Evolutionary conservation across 441 rosid species (phyloP).

Genomic region (Adansonia gregorii): DNA sequence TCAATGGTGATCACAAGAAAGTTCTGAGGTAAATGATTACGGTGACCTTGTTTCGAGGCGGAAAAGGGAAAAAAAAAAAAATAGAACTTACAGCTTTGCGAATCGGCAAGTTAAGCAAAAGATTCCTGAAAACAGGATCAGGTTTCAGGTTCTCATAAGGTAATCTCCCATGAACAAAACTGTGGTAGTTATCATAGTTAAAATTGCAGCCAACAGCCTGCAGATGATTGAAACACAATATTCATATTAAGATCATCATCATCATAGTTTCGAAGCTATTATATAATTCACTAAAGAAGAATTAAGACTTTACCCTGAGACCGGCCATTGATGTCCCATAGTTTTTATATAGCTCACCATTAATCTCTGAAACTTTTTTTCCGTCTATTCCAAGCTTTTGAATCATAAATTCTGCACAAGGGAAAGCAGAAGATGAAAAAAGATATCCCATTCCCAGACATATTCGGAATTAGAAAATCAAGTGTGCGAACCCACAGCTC

Average conservation of each 20-base stretch:
- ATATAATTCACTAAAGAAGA: background rate
- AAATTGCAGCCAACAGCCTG: conserved; percentile 69
- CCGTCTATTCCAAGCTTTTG: conserved; percentile 57
- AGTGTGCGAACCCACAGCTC: background rate
- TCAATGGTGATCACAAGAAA: background rate
- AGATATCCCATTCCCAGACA: background rate
- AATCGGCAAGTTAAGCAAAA: conserved; percentile 51
- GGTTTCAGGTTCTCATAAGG: conserved; percentile 63
- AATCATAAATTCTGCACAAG: conserved; percentile 51
- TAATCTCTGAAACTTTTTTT: conserved; percentile 45
- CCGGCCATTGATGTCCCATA: conserved; percentile 83
- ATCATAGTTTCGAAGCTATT: background rate
- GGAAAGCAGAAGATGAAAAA: background rate
- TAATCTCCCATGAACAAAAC: conserved; percentile 61
- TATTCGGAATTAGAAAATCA: background rate
- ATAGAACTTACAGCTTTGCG: conserved; percentile 51
- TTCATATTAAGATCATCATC: background rate
- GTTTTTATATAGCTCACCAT: conserved; percentile 49
- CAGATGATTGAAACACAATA: background rate
- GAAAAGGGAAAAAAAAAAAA: background rate
- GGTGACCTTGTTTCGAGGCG: conserved; percentile 25
- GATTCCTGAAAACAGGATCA: conserved; percentile 59
- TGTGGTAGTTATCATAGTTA: conserved; percentile 59
- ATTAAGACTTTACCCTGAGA: conserved; percentile 48
- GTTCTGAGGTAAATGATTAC: conserved; percentile 9